Evolutionary conservation across 1,139 yeast species (phyloP).

Genomic region (Taphrina wiesneri): DNA sequence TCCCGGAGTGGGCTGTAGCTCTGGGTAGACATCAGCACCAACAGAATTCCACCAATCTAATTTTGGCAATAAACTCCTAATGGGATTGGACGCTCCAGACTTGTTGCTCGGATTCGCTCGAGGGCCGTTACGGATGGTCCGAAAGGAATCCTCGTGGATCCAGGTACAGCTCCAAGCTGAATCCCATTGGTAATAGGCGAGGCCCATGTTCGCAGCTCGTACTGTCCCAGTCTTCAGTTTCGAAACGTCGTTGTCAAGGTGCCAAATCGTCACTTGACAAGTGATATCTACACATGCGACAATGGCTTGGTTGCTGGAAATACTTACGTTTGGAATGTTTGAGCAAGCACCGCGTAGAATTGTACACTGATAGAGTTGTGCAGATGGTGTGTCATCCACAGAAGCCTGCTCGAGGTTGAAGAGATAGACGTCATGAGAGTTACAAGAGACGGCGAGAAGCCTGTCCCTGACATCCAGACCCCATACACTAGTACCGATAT

Average conservation of each 20-base stretch:
- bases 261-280: background rate
- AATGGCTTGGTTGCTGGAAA: background rate
- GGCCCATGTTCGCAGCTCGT: background rate
- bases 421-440: constrained; percentile 15
- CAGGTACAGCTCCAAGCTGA: background rate
- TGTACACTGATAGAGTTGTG: background rate
- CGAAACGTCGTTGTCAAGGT: background rate
- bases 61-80: background rate
- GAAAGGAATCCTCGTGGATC: background rate
- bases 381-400: background rate
- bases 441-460: constrained; percentile 15
- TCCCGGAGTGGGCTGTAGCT: background rate
- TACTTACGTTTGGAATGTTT: constrained; percentile 22
- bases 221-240: background rate
- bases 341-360: constrained; percentile 3
- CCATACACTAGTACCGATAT: constrained; percentile 23
- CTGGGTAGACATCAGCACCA: constrained; percentile 6
- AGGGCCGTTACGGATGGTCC: background rate
- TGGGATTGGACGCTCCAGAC: background rate
- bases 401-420: constrained; percentile 6
- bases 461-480: constrained; percentile 16
- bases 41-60: constrained; percentile 12
- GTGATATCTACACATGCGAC: constrained; percentile 17
- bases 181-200: background rate
- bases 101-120: background rate